Percentiles rank a stretch among this genome's conserved stretches.
phyloP scores from a whole-genome alignment of 2,329 filamentous ascomycete genomes.

The Diaporthe vaccinii region DNA sequence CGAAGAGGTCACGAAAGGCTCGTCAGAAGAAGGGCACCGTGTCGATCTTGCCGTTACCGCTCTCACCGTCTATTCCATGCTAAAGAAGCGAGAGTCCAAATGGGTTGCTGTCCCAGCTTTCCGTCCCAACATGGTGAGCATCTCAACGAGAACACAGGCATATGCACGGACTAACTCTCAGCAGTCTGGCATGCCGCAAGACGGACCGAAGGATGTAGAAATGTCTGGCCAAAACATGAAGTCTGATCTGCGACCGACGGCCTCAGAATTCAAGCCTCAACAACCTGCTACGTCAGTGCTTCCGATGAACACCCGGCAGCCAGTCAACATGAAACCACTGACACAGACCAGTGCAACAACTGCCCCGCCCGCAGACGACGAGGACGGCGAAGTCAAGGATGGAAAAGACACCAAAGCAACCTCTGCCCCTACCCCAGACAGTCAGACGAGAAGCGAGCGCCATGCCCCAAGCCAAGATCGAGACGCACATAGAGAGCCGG shows the following conservation, averaged over 20 bases:
- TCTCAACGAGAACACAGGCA: constrained; percentile 33
- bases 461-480: constrained; percentile 43
- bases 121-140: constrained; percentile 71
- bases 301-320: constrained; percentile 29
- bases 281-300: constrained; percentile 48
- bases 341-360: constrained; percentile 46
- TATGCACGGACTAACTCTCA: constrained; percentile 51
- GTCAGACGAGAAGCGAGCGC: constrained; percentile 31
- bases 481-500: constrained; percentile 45
- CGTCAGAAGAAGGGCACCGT: constrained; percentile 66
- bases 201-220: constrained; percentile 56
- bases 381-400: constrained; percentile 82
- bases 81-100: constrained; percentile 75
- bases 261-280: constrained; percentile 74
- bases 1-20: constrained; percentile 65
- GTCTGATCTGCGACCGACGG: constrained; percentile 68
- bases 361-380: constrained; percentile 62
- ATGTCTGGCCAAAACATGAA: constrained; percentile 45
- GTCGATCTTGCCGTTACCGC: constrained; percentile 83
- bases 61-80: constrained; percentile 77
- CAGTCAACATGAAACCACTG: constrained; percentile 41
- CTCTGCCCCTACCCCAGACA: constrained; percentile 45
- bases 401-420: constrained; percentile 53
- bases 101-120: constrained; percentile 85
- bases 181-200: constrained; percentile 56